Base-by-base conservation (phyloP, 1,139 yeast species). In the Casaregolazyma suthepensis region DNA sequence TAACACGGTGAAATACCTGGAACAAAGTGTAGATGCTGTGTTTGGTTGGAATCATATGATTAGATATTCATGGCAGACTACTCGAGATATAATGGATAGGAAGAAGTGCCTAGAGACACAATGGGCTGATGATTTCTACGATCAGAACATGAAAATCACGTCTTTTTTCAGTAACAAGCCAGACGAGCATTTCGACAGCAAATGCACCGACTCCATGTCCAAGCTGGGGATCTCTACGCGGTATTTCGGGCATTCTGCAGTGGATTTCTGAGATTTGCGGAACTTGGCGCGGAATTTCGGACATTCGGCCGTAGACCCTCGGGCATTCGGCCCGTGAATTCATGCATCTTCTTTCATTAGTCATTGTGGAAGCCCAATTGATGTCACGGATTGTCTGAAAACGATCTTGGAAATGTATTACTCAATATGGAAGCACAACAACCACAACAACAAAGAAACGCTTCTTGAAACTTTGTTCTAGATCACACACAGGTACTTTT, bases 41-140 rank as follows among this genome's bases (percentile, higher is more conserved):
- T 88, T 88, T 71, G 99, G 99, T 0, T 94, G 98, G 98, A 78
- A 82, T 48, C 77, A 76, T 50, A 74, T 89, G 48, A 83, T 87
- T 2, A 71, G 99, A 53, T 93, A 86, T 64, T 89, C 96, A 48
- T 93, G 99, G 99, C 94, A 88, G 63, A 93, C 99, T 0, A 83
- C 96, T 1, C 82, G 81, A 59, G 95, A 89, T 58, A 75, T 85
- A 38, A 70, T 93, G 48, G 78, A 77, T 18, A 79, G 77, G 45
- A 54, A 54, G 3, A 48, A 75, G 48, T 84, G 81, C 0, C 75
- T 74, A 0, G 66, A 65, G 2, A 74, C 83, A 47, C 77, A 76
- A 43, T 84, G 89, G 87, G 53, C 57, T n/a, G 59, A 56, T 22
- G 55, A 56, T 29, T 50, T 51, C 22, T 40, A 49, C 37, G 50